These are phyloP conservation scores for Alternaria incomplexa DNA, from an alignment of 2,329 filamentous ascomycete species.

Conservation along the genomic window DNA sequence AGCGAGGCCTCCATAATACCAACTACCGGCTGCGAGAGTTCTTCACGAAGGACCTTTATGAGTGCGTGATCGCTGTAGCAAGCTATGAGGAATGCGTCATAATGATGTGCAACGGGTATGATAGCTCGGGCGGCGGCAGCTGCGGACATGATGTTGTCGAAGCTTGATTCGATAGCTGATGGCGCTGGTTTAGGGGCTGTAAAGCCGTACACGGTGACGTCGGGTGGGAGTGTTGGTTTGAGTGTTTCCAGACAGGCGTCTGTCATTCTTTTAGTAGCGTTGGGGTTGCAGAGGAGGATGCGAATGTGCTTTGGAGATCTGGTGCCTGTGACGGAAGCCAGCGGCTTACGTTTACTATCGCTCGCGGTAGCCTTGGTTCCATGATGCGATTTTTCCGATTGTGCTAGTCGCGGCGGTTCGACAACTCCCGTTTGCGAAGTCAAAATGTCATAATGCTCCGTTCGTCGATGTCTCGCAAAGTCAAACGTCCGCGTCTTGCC, in stretches of 20 bases:
- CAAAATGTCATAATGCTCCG: neutral
- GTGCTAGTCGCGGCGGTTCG: neutral
- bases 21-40: constrained; percentile 53
- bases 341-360: accelerated
- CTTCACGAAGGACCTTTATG: constrained; percentile 55
- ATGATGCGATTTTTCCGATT: neutral
- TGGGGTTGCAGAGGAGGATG: constrained; percentile 1
- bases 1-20: constrained; percentile 61
- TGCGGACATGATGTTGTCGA: constrained; percentile 59
- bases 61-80: constrained; percentile 59
- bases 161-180: constrained; percentile 58
- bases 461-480: neutral
- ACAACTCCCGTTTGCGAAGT: neutral
- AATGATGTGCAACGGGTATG: constrained; percentile 51
- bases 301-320: neutral
- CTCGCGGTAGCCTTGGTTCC: neutral
- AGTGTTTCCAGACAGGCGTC: neutral
- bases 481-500: constrained; percentile 33
- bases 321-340: neutral
- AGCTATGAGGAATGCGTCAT: constrained; percentile 57
- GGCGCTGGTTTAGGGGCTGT: constrained; percentile 58
- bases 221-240: constrained; percentile 48
- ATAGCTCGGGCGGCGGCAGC: constrained; percentile 57
- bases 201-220: constrained; percentile 58
- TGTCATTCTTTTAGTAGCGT: neutral